Conservation (phyloP, 305 asterid genomes). For the Plantago coronopus region DNA sequence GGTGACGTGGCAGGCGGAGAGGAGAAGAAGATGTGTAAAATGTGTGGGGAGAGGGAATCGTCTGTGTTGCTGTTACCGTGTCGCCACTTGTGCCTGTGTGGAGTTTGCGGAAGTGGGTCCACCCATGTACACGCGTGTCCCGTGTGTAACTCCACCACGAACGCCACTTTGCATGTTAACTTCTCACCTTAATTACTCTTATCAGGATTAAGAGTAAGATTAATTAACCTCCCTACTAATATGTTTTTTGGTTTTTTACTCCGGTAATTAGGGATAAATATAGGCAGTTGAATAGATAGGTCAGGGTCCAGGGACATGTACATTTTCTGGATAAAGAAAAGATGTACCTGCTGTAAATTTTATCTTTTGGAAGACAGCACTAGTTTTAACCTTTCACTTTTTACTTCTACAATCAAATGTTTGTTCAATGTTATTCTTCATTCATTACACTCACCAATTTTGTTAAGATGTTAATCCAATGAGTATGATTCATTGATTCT, state of each 20-base stretch:
- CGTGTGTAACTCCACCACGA: conserved; percentile 50
- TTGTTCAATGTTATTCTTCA: too few species aligned
- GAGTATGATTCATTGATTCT: too few species aligned
- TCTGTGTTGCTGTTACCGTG: conserved; percentile 79
- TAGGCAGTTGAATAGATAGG: neutral
- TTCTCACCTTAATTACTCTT: conserved; percentile 24
- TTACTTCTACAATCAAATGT: too few species aligned
- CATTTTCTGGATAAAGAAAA: neutral
- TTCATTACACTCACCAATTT: too few species aligned
- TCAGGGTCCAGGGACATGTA: neutral
- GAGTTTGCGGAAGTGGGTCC: conserved; percentile 67
- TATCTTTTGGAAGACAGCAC: neutral
- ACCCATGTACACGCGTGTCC: conserved; percentile 58
- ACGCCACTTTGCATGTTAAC: conserved; percentile 76
- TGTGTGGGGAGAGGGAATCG: conserved; percentile 66
- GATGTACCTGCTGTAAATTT: neutral
- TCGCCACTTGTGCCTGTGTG: conserved; percentile 78
- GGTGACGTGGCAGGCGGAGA: conserved; percentile 23
- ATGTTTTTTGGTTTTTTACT: neutral
- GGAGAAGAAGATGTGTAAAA: conserved; percentile 38
- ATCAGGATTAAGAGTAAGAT: neutral
- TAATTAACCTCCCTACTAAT: neutral
- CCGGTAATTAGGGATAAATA: neutral
- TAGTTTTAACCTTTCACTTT: neutral
- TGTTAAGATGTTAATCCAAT: too few species aligned